These are phyloP conservation scores for Fusarium sp. DNA, from an alignment of 2,329 filamentous ascomycete species.

Conservation along the genomic window DNA sequence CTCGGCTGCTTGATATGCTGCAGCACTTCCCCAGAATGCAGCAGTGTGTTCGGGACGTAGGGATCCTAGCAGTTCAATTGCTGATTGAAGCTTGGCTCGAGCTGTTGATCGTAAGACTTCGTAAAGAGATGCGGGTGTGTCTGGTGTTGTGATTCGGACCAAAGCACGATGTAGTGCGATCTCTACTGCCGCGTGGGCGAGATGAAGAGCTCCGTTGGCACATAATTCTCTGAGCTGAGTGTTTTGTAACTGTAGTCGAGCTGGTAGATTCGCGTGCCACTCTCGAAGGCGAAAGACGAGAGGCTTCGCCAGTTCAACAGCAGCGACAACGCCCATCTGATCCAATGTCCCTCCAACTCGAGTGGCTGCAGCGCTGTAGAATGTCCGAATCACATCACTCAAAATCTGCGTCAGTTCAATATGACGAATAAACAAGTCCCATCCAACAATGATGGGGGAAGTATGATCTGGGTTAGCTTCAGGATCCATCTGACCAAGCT, in stretches of 20 bases:
- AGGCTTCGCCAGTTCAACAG: constrained; percentile 48
- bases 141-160: constrained; percentile 53
- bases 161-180: constrained; percentile 61
- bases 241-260: constrained; percentile 55
- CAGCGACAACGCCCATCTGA: constrained; percentile 46
- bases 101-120: constrained; percentile 50
- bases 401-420: constrained; percentile 61
- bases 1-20: constrained; percentile 54
- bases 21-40: constrained; percentile 57
- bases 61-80: constrained; percentile 52
- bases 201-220: constrained; percentile 56
- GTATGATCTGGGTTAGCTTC: constrained; percentile 50
- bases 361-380: constrained; percentile 54
- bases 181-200: constrained; percentile 62
- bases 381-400: constrained; percentile 58
- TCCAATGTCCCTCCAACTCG: constrained; percentile 44
- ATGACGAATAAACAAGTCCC: constrained; percentile 60
- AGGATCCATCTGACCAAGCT: constrained; percentile 47
- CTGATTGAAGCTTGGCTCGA: constrained; percentile 50
- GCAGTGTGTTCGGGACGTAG: constrained; percentile 57
- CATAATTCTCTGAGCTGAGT: constrained; percentile 53
- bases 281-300: constrained; percentile 47
- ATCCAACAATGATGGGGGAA: constrained; percentile 55
- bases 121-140: constrained; percentile 44
- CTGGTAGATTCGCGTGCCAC: constrained; percentile 59